A percentile compares a stretch with the other conserved stretches of the same genome.
These are phyloP conservation scores for Quercus agrifolia DNA, from an alignment of 306 rosid species.

Conservation along the genomic window DNA sequence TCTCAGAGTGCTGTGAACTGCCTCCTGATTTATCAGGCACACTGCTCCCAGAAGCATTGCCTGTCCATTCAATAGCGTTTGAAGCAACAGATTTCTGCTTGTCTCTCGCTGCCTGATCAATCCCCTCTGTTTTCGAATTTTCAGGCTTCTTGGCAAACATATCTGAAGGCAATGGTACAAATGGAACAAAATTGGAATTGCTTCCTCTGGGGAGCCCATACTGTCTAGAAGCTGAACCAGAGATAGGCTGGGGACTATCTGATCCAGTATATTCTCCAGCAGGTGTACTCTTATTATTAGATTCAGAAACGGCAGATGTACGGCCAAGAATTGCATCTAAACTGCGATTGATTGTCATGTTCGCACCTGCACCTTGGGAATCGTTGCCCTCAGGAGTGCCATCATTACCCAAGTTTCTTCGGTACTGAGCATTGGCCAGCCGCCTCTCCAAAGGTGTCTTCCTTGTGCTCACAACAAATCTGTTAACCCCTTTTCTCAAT, in stretches of 20 bases:
- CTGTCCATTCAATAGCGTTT: conserved; percentile 7
- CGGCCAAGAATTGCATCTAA: conserved; percentile 36
- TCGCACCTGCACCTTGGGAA: conserved; percentile 24
- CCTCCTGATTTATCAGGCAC: conserved; percentile 24
- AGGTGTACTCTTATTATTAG: conserved; percentile 22
- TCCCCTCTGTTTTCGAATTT: conserved; percentile 33
- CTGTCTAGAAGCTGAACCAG: conserved; percentile 27
- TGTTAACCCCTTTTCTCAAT: conserved; percentile 84
- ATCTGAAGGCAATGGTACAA: conserved; percentile 57
- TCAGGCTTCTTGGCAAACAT: conserved; percentile 47
- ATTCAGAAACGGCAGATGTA: conserved; percentile 27
- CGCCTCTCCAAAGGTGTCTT: conserved; percentile 82
- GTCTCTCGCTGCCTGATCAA: conserved; percentile 3
- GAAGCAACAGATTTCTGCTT: conserved; percentile 13
- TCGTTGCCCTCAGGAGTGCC: conserved; percentile 27
- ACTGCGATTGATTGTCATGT: conserved; percentile 14
- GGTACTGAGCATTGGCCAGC: conserved; percentile 55
- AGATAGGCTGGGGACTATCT: conserved; percentile 15
- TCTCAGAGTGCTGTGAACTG: conserved; percentile 19
- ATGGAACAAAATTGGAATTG: conserved; percentile 43
- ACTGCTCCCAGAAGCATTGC: conserved; percentile 11
- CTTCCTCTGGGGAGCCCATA: conserved; percentile 25
- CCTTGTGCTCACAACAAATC: conserved; percentile 94
- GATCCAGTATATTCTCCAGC: conserved; percentile 24
- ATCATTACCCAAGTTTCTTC: conserved; percentile 47